These are phyloP conservation scores for Talaromyces sp. DNA, from an alignment of 2,329 filamentous ascomycete genomes.

Conservation along the genomic window DNA sequence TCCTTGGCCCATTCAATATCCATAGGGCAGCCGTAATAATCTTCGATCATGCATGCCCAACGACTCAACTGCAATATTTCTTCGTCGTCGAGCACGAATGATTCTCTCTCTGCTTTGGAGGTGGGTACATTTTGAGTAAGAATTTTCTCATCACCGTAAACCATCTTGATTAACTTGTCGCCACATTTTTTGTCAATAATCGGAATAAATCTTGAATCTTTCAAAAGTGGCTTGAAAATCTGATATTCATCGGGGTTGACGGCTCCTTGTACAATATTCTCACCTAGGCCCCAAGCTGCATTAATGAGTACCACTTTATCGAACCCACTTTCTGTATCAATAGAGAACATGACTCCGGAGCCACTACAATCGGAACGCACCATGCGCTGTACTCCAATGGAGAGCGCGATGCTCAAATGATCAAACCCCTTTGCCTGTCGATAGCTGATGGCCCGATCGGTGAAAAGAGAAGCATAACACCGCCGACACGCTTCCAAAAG, in stretches of 20 bases:
- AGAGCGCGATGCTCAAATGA: conserved; percentile 20
- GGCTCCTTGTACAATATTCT: conserved; percentile 36
- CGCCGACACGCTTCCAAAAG: conserved; percentile 33
- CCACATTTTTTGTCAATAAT: conserved; percentile 35
- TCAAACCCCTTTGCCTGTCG: conserved; percentile 22
- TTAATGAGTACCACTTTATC: conserved; percentile 40
- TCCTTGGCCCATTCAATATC: conserved; percentile 41
- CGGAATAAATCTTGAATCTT: conserved; percentile 22
- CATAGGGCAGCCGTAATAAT: conserved; percentile 35
- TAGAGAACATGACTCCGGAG: conserved; percentile 40
- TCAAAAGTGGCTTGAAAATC: conserved; percentile 35
- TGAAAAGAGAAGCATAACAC: conserved; percentile 39
- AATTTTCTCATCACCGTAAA: conserved; percentile 27
- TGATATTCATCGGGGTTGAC: conserved; percentile 40
- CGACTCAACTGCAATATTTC: conserved; percentile 35
- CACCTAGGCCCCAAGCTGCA: conserved; percentile 35
- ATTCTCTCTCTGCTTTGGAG: conserved; percentile 30
- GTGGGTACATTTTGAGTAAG: conserved; percentile 35
- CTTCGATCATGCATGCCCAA: conserved; percentile 34
- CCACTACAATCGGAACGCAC: conserved; percentile 31
- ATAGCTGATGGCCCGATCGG: conserved; percentile 36
- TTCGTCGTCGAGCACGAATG: conserved; percentile 29
- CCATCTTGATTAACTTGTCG: conserved; percentile 33
- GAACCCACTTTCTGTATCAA: conserved; percentile 38
- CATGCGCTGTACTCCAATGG: conserved; percentile 25